These are phyloP conservation scores for Lactarius vividus DNA, from an alignment of 768 basidiomycete genomes.

Conservation along the genomic window DNA sequence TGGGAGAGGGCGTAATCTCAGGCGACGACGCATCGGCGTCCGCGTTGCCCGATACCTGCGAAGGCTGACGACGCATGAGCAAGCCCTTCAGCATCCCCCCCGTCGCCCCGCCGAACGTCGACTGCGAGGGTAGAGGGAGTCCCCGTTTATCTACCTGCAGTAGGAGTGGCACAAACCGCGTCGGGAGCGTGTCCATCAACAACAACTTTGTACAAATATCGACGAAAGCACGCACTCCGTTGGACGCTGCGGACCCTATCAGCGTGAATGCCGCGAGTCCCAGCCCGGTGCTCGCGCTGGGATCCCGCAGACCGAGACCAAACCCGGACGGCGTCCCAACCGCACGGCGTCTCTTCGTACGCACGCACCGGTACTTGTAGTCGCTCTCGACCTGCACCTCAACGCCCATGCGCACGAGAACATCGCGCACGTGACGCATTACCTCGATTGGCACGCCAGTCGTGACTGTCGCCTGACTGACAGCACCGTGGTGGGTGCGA, in stretches of 20 bases:
- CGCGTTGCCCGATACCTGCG: slow-evolving; percentile 56
- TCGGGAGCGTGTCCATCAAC: slow-evolving; percentile 1
- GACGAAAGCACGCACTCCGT: slow-evolving; percentile 60
- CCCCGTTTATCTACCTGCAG: slow-evolving; percentile 85
- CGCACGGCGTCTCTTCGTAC: slow-evolving; percentile 60
- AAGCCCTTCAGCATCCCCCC: slow-evolving; percentile 85
- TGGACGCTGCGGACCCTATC: slow-evolving; percentile 78
- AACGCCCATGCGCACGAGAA: slow-evolving; percentile 86
- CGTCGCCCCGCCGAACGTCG: slow-evolving; percentile 57
- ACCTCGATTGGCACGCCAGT: slow-evolving; percentile 82
- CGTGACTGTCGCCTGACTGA: slow-evolving; percentile 88
- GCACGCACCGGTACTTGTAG: slow-evolving; percentile 84
- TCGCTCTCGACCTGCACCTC: slow-evolving; percentile 87
- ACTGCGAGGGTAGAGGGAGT: slow-evolving; percentile 76
- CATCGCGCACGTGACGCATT: slow-evolving; percentile 76
- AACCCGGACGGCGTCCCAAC: slow-evolving; percentile 28
- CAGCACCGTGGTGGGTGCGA: slow-evolving; percentile 86
- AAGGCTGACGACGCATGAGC: slow-evolving; percentile 87
- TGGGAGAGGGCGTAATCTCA: slow-evolving; percentile 26
- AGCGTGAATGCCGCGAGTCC: slow-evolving; percentile 74
- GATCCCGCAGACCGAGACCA: slow-evolving; percentile 46
- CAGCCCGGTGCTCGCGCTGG: slow-evolving; percentile 36
- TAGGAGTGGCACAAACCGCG: slow-evolving; percentile 11
- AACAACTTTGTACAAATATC: background rate
- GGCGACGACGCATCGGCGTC: slow-evolving; percentile 30